These are phyloP conservation scores for Salvia rosmarinus DNA, from an alignment of 257 asterid genomes.

Conservation along the genomic window DNA sequence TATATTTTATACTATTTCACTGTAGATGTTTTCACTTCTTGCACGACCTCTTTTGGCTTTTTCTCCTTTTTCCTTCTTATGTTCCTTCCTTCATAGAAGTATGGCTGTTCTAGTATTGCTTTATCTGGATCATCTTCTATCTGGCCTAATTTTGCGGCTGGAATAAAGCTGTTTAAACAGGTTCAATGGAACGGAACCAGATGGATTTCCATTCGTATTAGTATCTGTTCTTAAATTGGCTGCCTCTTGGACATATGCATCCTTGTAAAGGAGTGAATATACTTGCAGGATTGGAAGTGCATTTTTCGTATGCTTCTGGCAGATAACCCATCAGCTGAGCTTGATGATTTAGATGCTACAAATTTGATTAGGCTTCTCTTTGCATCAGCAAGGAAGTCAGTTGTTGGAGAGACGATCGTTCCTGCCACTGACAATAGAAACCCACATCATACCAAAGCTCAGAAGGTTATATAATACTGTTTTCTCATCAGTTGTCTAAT, in stretches of 20 bases:
- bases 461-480: conserved; percentile 51
- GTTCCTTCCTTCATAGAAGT: conserved; percentile 8
- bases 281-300: conserved; percentile 91
- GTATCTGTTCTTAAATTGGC: conserved; percentile 32
- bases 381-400: conserved; percentile 91
- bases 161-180: conserved; percentile 12
- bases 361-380: conserved; percentile 86
- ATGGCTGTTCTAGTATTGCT: conserved; percentile 13
- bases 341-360: conserved; percentile 83
- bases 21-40: neutral
- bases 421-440: conserved; percentile 88
- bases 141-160: conserved; percentile 19
- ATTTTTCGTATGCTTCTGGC: conserved; percentile 84
- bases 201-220: conserved; percentile 19
- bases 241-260: conserved; percentile 23
- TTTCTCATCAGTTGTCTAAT: conserved; percentile 6
- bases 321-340: conserved; percentile 75
- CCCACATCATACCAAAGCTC: conserved; percentile 75
- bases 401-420: conserved; percentile 92
- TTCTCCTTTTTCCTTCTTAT: neutral
- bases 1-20: conserved; percentile 23
- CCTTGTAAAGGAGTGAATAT: conserved; percentile 27
- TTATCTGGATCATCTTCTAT: neutral
- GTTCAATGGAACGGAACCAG: conserved; percentile 1
- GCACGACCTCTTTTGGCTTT: neutral